Percentiles rank a stretch among this genome's conserved stretches.
Conservation (phyloP, 2,329 filamentous ascomycete genomes). For the Fusarium sp. region DNA sequence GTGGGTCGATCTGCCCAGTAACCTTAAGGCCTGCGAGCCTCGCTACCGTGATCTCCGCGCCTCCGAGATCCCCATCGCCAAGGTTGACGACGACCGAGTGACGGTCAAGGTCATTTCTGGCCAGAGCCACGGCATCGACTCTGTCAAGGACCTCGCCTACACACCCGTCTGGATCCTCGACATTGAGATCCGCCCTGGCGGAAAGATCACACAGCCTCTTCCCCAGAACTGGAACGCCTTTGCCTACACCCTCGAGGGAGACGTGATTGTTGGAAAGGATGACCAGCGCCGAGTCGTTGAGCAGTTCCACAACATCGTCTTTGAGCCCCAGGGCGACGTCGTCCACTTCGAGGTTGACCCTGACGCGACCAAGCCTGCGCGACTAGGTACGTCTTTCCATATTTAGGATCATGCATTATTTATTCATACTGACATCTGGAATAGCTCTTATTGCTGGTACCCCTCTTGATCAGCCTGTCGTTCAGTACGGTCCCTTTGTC, state of each 20-base stretch:
- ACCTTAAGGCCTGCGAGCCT: conserved; percentile 89
- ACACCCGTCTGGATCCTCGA: conserved; percentile 98
- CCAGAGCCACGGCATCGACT: conserved; percentile 84
- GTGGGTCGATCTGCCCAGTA: conserved; percentile 90
- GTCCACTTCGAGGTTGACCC: conserved; percentile 78
- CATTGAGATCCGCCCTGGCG: conserved; percentile 82
- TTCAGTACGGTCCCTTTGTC: conserved; percentile 91
- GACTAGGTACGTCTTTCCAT: conserved; percentile 57
- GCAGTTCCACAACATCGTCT: conserved; percentile 90
- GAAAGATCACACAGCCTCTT: conserved; percentile 78
- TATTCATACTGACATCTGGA: not conserved
- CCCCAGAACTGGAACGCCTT: conserved; percentile 91
- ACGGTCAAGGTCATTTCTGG: conserved; percentile 92
- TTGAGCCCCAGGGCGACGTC: conserved; percentile 81
- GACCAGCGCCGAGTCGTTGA: conserved; percentile 65
- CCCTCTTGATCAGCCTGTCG: conserved; percentile 82
- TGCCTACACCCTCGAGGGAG: conserved; percentile 84
- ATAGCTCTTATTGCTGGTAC: conserved; percentile 80
- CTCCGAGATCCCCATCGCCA: conserved; percentile 81
- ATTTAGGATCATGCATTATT: not conserved
- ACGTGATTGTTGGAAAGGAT: conserved; percentile 71
- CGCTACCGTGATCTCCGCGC: conserved; percentile 89
- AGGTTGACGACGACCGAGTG: conserved; percentile 78
- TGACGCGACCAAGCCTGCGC: conserved; percentile 68
- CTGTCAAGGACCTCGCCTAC: conserved; percentile 90